Conservation (phyloP, 192 early-diverging fungal genomes). For the Dissophora ornata region DNA sequence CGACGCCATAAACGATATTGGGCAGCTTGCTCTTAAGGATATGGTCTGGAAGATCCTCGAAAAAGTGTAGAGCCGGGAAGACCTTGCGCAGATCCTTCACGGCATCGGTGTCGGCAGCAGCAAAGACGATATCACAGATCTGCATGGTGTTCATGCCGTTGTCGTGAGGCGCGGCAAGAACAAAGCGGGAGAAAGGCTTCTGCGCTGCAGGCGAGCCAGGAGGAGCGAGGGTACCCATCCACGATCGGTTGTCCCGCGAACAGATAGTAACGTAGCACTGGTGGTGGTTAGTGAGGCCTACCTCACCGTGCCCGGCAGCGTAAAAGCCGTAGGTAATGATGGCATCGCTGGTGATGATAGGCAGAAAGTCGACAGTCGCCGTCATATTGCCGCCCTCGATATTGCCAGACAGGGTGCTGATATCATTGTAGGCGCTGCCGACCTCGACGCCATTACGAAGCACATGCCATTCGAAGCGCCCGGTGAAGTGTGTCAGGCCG, state of each 20-base stretch:
- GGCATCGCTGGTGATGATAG: slow-evolving; percentile 20
- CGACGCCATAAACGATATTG: slow-evolving; percentile 28
- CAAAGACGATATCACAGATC: slow-evolving; percentile 18
- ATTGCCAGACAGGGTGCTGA: slow-evolving; percentile 16
- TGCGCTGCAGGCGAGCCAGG: slow-evolving; percentile 12
- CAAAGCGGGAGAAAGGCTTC: slow-evolving; percentile 27
- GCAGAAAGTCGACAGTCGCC: slow-evolving; percentile 28
- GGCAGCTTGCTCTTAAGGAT: slow-evolving; percentile 13
- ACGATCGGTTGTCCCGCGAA: slow-evolving; percentile 6
- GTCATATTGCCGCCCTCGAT: slow-evolving; percentile 21
- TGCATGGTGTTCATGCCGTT: slow-evolving; percentile 40
- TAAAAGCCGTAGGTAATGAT: slow-evolving; percentile 43
- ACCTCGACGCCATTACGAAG: not conserved
- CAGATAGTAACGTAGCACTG: slow-evolving; percentile 35
- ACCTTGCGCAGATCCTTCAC: slow-evolving; percentile 4
- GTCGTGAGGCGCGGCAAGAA: slow-evolving; percentile 33
- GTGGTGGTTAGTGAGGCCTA: slow-evolving; percentile 21
- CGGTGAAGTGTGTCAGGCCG: not conserved
- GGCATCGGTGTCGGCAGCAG: slow-evolving; percentile 13
- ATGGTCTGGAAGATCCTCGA: slow-evolving; percentile 17
- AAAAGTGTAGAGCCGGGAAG: slow-evolving; percentile 11
- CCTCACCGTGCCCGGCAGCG: slow-evolving; percentile 8
- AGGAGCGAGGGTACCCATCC: slow-evolving; percentile 31
- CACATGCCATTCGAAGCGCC: slow-evolving; percentile 22
- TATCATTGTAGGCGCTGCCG: slow-evolving; percentile 24